Percentiles rank a stretch among this genome's conserved stretches.
phyloP scores from a whole-genome alignment of 2,329 filamentous ascomycete species.

The Ceratocystis cacaofunesta region DNA sequence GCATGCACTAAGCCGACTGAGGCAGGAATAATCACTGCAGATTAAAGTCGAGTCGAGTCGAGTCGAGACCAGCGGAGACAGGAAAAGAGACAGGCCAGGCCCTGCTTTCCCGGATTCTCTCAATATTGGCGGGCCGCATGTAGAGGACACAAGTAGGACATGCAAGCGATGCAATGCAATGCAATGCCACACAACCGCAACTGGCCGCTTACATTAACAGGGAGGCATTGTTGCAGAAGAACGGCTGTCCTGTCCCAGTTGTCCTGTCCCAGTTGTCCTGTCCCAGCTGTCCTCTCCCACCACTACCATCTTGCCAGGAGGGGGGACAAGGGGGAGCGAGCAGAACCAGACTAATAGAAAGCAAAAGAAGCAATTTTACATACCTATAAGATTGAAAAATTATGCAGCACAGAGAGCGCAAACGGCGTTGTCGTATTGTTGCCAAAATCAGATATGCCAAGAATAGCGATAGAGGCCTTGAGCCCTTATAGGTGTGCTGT shows the following conservation, averaged over 20 bases:
- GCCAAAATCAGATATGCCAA: background rate
- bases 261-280: background rate
- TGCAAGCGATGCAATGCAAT: background rate
- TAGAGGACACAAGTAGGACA: background rate
- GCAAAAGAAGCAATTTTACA: background rate
- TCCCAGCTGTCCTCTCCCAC: no score
- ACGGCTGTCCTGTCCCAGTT: background rate
- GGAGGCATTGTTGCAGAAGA: background rate
- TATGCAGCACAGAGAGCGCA: background rate
- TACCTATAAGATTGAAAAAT: background rate
- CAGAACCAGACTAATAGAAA: background rate
- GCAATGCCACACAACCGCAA: background rate
- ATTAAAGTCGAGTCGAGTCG: conserved; percentile 1
- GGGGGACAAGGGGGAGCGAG: no score
- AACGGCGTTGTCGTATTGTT: background rate
- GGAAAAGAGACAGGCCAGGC: background rate
- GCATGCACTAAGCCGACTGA: conserved; percentile 3
- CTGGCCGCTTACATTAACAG: background rate
- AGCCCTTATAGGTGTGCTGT: no score
- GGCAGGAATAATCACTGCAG: conserved; percentile 4
- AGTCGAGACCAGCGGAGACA: background rate
- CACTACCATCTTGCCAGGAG: no score
- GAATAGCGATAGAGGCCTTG: no score
- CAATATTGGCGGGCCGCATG: conserved; percentile 5
- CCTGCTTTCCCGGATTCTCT: background rate